A percentile compares a stretch with the other conserved stretches of the same genome.
Evolutionary conservation across 192 early-diverging fungal species (phyloP).

Genomic region (Pilaira anomala): DNA sequence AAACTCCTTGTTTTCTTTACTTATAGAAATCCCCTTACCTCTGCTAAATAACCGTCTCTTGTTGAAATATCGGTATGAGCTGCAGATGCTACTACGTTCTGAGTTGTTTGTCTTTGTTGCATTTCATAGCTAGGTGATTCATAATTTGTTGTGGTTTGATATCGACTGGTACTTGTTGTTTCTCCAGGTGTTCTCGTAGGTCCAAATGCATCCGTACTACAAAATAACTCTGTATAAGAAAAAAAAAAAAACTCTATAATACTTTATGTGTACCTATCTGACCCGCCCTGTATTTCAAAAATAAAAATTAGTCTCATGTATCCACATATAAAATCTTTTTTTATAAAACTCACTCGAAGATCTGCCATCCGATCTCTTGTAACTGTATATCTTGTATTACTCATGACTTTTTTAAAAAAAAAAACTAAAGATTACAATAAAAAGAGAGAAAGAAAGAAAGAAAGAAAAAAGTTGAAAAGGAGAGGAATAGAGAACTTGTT

Average conservation of each 20-base stretch:
- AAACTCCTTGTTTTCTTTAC: too few relatives aligned
- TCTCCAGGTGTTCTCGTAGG: slow-evolving; percentile 4
- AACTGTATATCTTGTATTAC: not conserved
- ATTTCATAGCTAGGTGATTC: not conserved
- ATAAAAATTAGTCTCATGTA: not conserved
- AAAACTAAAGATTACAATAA: not conserved
- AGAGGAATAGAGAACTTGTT: too few relatives aligned
- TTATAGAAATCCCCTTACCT: slow-evolving; percentile 4
- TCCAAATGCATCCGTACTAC: slow-evolving; percentile 15
- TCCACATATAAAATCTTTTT: too few relatives aligned
- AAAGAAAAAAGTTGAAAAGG: too few relatives aligned
- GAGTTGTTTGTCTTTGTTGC: not conserved
- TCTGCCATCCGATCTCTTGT: slow-evolving; percentile 5
- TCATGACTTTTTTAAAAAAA: not conserved
- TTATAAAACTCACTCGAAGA: not conserved
- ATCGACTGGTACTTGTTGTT: not conserved
- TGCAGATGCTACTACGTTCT: slow-evolving; percentile 7
- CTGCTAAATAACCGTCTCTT: slow-evolving; percentile 13
- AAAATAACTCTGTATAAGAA: not conserved
- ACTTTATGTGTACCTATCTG: slow-evolving; percentile 3
- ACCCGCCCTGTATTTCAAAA: not conserved
- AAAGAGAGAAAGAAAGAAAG: too few relatives aligned
- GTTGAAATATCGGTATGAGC: slow-evolving; percentile 3
- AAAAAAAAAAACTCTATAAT: not conserved
- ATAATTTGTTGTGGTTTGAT: not conserved